Base-by-base conservation (phyloP, 768 basidiomycete species). In the Gautieria morchelliformis region DNA sequence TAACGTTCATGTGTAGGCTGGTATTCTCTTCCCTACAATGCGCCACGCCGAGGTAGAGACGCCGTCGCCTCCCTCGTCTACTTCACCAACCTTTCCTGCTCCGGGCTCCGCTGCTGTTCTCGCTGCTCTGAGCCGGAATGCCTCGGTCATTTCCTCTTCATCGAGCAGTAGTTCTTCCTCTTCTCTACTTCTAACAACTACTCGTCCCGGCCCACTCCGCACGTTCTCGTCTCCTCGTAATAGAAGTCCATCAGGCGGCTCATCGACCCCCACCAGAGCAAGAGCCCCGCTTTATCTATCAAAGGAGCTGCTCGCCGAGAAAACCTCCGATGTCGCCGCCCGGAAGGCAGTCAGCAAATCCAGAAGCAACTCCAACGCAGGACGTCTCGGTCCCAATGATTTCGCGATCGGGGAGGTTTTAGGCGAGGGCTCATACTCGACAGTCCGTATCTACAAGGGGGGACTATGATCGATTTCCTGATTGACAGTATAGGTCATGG, bases 371-470 rank as follows among this genome's bases (percentile, higher is more conserved):
- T 78, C 77, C 27, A 72, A 74, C 5, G 77, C 75, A 62, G 73
- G 71, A 22, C 71, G 76, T 47, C 59, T 71, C 32, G 72, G 75
- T 1, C 73, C 78, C 0, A 78, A 81, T 48, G 87, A 90, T 69
- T 89, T 89, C 65, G 77, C 81, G 57, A 86, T 90, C 63, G 83
- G 84, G 4, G 74, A 80, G 33, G 77, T 81, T n/a, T 74, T 91
- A 3, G 89, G 89, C 19, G 86, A 89, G 66, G 89, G 89, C 19
- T 87, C 87, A 10, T 92, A 89, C 66, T 89, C 87, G 20, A 86
- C 84, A 7, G 89, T 88, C 24, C 52, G 14, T n/a, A 42, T 52
- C 22, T 48, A 15, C 35, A 32, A 4, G 19, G 11, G 40, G 53
- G 58, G 30, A 57, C 42, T 42, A 53, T 53, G 52, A 47, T 63